Percentiles rank a stretch among this genome's conserved stretches.
phyloP scores from a whole-genome alignment of 495 filamentous ascomycete genomes.

The Eremomyces bilateralis region DNA sequence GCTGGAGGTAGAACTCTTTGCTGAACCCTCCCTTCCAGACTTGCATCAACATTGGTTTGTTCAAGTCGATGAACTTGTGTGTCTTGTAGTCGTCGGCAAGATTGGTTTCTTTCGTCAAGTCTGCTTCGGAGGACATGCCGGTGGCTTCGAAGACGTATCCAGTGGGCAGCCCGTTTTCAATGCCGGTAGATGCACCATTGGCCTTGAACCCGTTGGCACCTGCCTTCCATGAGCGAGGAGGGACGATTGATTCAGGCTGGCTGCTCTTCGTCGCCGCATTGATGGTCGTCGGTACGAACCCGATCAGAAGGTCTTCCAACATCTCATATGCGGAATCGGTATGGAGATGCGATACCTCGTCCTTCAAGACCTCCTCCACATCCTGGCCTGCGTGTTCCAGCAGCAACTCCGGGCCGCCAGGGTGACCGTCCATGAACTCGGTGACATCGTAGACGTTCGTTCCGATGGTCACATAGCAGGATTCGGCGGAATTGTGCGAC shows the following conservation, averaged over 20 bases:
- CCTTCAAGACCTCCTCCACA: slow-evolving; percentile 58
- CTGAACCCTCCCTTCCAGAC: slow-evolving; percentile 73
- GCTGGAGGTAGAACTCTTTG: slow-evolving; percentile 87
- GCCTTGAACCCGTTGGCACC: slow-evolving; percentile 21
- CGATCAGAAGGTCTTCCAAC: slow-evolving; percentile 62
- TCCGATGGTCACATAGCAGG: slow-evolving; percentile 84
- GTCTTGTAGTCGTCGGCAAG: slow-evolving; percentile 46
- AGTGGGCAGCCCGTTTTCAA: slow-evolving; percentile 7
- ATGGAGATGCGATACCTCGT: slow-evolving; percentile 65
- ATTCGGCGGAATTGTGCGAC: slow-evolving; percentile 55
- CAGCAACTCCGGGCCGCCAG: slow-evolving; percentile 74
- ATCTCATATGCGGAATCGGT: slow-evolving; percentile 86
- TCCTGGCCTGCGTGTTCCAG: slow-evolving; percentile 84
- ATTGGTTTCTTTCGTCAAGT: slow-evolving; percentile 73
- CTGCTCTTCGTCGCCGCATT: slow-evolving; percentile 24
- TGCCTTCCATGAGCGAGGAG: slow-evolving; percentile 20
- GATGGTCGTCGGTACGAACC: slow-evolving; percentile 37
- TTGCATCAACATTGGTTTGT: slow-evolving; percentile 65
- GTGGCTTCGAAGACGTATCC: slow-evolving; percentile 47
- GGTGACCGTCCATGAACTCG: slow-evolving; percentile 68
- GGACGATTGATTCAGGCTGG: slow-evolving; percentile 25
- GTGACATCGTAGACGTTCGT: slow-evolving; percentile 90
- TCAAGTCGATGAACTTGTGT: slow-evolving; percentile 87
- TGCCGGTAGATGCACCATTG: slow-evolving; percentile 8
- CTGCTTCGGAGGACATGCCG: slow-evolving; percentile 68